Conservation (phyloP, 2,329 filamentous ascomycete genomes). For the Cladosporium halotolerans region DNA sequence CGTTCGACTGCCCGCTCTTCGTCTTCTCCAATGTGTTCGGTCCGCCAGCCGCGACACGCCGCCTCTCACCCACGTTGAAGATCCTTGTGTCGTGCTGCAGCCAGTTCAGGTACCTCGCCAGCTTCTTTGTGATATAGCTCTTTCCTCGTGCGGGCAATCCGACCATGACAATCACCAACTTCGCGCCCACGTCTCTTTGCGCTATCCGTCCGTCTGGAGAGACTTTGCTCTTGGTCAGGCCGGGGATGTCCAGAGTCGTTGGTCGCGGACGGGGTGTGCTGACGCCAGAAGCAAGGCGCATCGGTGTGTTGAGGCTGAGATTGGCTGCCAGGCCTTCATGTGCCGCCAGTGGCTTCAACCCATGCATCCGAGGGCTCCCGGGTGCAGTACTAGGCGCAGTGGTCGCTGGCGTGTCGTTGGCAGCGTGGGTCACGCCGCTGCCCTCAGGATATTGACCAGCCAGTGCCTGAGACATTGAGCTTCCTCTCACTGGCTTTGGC, state of each 20-base stretch:
- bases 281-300: conserved; percentile 64
- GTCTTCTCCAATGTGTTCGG: conserved; percentile 30
- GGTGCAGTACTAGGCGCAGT: conserved; percentile 50
- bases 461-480: conserved; percentile 22
- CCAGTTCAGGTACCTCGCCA: conserved; percentile 93
- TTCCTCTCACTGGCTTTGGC: conserved; percentile 11
- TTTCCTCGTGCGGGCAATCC: conserved; percentile 91
- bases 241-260: conserved; percentile 93
- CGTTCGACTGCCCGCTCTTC: conserved; percentile 7
- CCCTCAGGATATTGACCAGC: conserved; percentile 21
- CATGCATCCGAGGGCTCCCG: conserved; percentile 47
- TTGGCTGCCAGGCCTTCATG: conserved; percentile 16
- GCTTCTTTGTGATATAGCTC: conserved; percentile 98
- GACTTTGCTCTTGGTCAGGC: conserved; percentile 88
- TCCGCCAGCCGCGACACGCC: conserved; percentile 69
- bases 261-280: conserved; percentile 77
- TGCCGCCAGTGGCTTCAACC: conserved; percentile 8
- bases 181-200: conserved; percentile 87
- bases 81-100: conserved; percentile 92
- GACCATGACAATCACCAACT: conserved; percentile 97
- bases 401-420: conserved; percentile 58
- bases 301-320: conserved; percentile 50
- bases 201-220: conserved; percentile 94
- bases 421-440: conserved; percentile 31
- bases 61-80: conserved; percentile 93